A percentile compares a stretch with the other conserved stretches of the same genome.
Conservation (phyloP, 1,139 yeast species). For the Taphrina flavorubra region DNA sequence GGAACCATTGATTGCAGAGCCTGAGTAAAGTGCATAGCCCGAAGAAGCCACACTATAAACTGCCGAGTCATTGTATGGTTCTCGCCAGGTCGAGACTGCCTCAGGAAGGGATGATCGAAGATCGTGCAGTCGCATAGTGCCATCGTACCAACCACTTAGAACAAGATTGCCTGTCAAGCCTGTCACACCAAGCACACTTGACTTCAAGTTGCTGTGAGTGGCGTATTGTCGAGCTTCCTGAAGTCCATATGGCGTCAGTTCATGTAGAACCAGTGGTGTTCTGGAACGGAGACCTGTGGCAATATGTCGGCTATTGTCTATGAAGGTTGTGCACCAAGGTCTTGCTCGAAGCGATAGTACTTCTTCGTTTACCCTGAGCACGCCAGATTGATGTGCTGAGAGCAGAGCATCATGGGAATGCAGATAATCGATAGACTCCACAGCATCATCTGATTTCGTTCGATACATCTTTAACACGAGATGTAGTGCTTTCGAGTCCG, state of each 20-base stretch:
- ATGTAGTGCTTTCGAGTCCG: background rate
- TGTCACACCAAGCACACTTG: constrained; percentile 18
- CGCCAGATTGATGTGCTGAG: constrained; percentile 9
- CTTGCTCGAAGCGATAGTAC: background rate
- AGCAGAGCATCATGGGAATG: constrained; percentile 1
- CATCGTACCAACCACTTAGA: constrained; percentile 27
- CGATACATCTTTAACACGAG: background rate
- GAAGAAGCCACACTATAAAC: constrained; percentile 5
- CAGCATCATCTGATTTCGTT: background rate
- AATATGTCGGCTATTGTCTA: background rate
- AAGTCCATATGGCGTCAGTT: background rate
- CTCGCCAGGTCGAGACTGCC: constrained; percentile 6
- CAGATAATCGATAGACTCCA: constrained; percentile 24
- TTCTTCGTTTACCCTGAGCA: constrained; percentile 1
- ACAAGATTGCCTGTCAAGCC: constrained; percentile 1
- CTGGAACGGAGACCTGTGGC: constrained; percentile 16
- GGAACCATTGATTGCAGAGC: constrained; percentile 15
- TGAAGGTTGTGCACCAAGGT: constrained; percentile 11
- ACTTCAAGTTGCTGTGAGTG: background rate
- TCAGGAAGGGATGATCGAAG: background rate
- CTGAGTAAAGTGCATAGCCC: constrained; percentile 1
- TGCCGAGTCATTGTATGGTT: constrained; percentile 12
- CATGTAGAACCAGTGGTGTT: constrained; percentile 5
- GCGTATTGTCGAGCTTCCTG: constrained; percentile 3
- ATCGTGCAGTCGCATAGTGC: constrained; percentile 16